Percentiles rank a stretch among this genome's conserved stretches.
These are phyloP conservation scores for Penicillium sp. DNA, from an alignment of 2,329 filamentous ascomycete genomes.

Conservation along the genomic window DNA sequence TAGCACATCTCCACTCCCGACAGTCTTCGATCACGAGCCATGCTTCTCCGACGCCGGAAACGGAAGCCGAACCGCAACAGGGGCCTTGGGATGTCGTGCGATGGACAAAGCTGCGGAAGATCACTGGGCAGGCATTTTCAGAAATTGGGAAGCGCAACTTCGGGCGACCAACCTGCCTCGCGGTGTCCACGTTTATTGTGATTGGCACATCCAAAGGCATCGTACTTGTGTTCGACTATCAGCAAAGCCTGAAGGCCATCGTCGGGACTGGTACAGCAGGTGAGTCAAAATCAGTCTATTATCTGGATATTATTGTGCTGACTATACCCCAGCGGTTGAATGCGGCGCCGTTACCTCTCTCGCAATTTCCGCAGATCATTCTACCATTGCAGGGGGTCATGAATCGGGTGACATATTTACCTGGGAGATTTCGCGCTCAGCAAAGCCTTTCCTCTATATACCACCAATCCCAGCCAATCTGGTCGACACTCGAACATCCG, in stretches of 20 bases:
- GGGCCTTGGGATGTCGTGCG: constrained; percentile 95
- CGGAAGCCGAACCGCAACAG: constrained; percentile 65
- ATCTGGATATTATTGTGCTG: not conserved
- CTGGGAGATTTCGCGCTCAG: constrained; percentile 83
- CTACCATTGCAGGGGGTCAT: constrained; percentile 86
- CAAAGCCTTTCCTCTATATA: constrained; percentile 84
- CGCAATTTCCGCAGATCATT: constrained; percentile 89
- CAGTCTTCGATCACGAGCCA: constrained; percentile 75
- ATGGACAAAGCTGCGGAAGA: constrained; percentile 89
- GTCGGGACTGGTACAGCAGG: constrained; percentile 91
- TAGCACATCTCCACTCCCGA: constrained; percentile 72
- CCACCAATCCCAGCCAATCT: constrained; percentile 67
- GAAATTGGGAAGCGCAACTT: constrained; percentile 90
- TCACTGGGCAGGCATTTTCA: constrained; percentile 85
- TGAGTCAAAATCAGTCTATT: constrained; percentile 38
- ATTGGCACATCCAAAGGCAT: constrained; percentile 92
- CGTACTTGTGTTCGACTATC: constrained; percentile 94
- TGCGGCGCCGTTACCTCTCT: constrained; percentile 82
- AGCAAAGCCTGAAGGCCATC: constrained; percentile 89
- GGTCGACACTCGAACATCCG: constrained; percentile 61
- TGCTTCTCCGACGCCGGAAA: constrained; percentile 56
- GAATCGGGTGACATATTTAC: constrained; percentile 89
- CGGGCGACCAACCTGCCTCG: constrained; percentile 83
- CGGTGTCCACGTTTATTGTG: constrained; percentile 81
- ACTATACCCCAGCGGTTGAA: constrained; percentile 65